phyloP scores from a whole-genome alignment of 73 alveolate species.

The Paramecium caudatum region DNA sequence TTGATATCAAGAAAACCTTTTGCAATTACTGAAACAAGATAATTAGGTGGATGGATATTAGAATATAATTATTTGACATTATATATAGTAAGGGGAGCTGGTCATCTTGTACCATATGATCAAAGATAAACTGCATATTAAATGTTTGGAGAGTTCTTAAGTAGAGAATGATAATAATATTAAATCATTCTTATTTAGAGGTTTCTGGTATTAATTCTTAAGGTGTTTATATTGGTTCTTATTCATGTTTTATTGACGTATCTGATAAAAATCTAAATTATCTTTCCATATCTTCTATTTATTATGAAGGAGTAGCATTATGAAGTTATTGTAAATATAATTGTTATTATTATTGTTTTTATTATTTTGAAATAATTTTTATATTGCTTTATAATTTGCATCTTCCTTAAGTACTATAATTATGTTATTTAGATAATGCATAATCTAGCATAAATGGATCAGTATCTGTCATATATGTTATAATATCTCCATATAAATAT shows the following conservation, averaged over 20 bases:
- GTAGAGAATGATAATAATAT: slow-evolving; percentile 40
- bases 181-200: slow-evolving; percentile 28
- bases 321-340: slow-evolving; percentile 15
- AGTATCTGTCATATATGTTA: neutral
- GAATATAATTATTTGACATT: slow-evolving; percentile 55
- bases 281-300: slow-evolving; percentile 18
- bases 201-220: slow-evolving; percentile 16
- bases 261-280: slow-evolving; percentile 1
- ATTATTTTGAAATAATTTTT: neutral
- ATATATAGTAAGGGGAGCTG: slow-evolving; percentile 50
- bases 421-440: neutral
- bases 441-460: neutral
- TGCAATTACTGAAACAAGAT: neutral
- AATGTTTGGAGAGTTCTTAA: slow-evolving; percentile 27
- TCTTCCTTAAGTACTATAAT: neutral
- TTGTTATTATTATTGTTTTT: neutral
- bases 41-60: slow-evolving; percentile 53
- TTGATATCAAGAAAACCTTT: slow-evolving; percentile 42
- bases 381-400: neutral
- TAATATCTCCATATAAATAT: neutral
- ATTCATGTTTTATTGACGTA: neutral
- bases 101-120: slow-evolving; percentile 67
- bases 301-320: neutral
- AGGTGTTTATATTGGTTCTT: neutral
- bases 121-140: slow-evolving; percentile 13